These are phyloP conservation scores for Friedmanniomyces simplex DNA, from an alignment of 495 filamentous ascomycete genomes.

Conservation along the genomic window DNA sequence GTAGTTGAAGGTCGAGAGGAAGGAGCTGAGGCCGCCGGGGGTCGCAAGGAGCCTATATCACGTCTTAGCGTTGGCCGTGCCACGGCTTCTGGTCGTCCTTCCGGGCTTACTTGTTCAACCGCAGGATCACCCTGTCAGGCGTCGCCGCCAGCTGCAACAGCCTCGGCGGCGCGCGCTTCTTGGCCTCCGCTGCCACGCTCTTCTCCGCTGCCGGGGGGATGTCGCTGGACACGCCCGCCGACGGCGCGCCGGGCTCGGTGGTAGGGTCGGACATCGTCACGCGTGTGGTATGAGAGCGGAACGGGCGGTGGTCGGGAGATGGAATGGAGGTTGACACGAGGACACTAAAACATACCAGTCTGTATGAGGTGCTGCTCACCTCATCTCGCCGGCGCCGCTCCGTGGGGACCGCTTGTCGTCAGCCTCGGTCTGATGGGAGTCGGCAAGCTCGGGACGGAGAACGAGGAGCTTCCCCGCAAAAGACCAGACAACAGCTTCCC, in stretches of 20 bases:
- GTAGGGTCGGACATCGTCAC: conserved; percentile 19
- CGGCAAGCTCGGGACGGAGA: no score
- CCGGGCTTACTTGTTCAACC: conserved; percentile 28
- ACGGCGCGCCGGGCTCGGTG: conserved; percentile 17
- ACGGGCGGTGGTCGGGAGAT: background rate
- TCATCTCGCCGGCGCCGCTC: no score
- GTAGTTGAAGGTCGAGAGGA: conserved; percentile 33
- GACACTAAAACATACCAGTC: no score
- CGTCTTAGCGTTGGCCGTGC: background rate
- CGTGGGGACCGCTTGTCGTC: no score
- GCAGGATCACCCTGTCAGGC: conserved; percentile 25
- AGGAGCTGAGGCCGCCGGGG: conserved; percentile 29
- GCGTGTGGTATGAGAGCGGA: background rate
- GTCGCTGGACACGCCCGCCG: background rate
- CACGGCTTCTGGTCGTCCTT: background rate
- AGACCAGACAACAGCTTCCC: no score
- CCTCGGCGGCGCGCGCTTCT: conserved; percentile 10
- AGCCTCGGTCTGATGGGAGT: no score
- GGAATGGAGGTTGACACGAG: background rate
- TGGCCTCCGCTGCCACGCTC: conserved; percentile 15
- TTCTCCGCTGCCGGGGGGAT: conserved; percentile 13
- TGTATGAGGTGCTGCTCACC: no score
- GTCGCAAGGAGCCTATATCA: conserved; percentile 23
- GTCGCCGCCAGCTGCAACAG: conserved; percentile 15
- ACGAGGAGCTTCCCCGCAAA: no score